Conservation (phyloP, 1,284 basidiomycete species). For the Phlebopus sp. region DNA sequence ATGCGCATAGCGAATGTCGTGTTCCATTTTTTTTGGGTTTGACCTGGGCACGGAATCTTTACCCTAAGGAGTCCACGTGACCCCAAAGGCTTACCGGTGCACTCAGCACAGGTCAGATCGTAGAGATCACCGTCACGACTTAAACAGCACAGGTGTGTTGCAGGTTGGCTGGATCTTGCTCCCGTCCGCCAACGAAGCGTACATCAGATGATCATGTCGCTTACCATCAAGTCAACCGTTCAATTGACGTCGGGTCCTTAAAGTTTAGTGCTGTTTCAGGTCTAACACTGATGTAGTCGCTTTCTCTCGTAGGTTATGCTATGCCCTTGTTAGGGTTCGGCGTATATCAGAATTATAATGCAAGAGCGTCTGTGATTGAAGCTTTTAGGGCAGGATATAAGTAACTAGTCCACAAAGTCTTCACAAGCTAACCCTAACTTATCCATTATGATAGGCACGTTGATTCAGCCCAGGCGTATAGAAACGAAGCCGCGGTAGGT, state of each 20-base stretch:
- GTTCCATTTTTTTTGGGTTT: too few species aligned
- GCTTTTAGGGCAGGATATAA: constrained; percentile 77
- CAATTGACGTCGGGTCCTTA: constrained; percentile 39
- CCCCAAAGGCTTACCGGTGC: constrained; percentile 4
- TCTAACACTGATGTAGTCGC: constrained; percentile 1
- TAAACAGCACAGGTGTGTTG: background rate
- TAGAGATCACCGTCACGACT: too few species aligned
- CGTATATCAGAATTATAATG: constrained; percentile 70
- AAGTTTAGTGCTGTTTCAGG: constrained; percentile 6
- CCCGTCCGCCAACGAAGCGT: constrained; percentile 12
- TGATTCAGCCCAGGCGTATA: constrained; percentile 72
- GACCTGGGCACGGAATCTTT: too few species aligned
- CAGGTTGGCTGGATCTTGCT: background rate
- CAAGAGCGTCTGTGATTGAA: constrained; percentile 56
- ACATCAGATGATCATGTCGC: constrained; percentile 17
- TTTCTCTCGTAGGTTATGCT: constrained; percentile 39
- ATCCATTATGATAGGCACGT: constrained; percentile 47
- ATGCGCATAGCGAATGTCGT: too few species aligned
- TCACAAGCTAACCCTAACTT: constrained; percentile 2
- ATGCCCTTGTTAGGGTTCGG: constrained; percentile 84
- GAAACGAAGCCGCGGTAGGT: constrained; percentile 68
- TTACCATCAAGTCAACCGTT: constrained; percentile 32
- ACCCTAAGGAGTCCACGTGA: background rate
- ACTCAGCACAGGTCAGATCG: background rate
- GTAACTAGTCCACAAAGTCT: constrained; percentile 34